Evolutionary conservation across 306 rosid species (phyloP).

Genomic region (Vigna unguiculata): DNA sequence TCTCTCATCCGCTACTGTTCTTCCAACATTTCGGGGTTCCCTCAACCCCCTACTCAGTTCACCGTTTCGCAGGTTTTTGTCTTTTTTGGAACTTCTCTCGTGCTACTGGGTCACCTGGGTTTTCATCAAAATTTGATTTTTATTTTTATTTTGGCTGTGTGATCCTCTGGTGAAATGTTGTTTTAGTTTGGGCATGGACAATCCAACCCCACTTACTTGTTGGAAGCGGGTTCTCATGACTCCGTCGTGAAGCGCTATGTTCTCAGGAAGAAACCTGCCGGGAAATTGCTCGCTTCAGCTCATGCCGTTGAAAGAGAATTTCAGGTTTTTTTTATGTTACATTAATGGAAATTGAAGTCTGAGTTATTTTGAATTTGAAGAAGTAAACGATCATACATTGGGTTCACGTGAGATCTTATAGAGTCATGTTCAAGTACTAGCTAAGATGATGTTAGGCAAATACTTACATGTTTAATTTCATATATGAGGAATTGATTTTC

Average conservation of each 20-base stretch:
- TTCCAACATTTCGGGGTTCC: conserved; percentile 74
- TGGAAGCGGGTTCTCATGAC: conserved; percentile 63
- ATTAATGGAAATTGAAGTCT: not conserved
- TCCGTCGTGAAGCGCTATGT: conserved; percentile 69
- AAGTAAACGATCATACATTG: not conserved
- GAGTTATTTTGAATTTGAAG: conserved; percentile 21
- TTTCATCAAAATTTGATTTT: conserved; percentile 31
- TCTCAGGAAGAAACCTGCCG: conserved; percentile 90
- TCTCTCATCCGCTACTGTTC: conserved; percentile 73
- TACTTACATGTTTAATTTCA: too few species aligned
- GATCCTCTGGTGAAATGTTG: not conserved
- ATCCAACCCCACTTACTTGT: conserved; percentile 89
- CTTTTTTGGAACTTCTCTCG: not conserved
- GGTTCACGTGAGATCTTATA: too few species aligned
- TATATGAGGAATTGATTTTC: too few species aligned
- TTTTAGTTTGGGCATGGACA: conserved; percentile 94
- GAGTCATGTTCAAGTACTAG: not conserved
- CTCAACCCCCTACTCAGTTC: conserved; percentile 65
- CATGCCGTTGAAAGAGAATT: conserved; percentile 97
- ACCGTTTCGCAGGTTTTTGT: conserved; percentile 71
- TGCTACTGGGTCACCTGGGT: not conserved
- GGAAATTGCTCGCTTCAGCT: conserved; percentile 81
- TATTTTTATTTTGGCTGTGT: not conserved
- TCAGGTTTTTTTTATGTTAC: conserved; percentile 57
- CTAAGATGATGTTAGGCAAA: too few species aligned